phyloP scores from a whole-genome alignment of 306 rosid genomes.

The Alnus glutinosa region DNA sequence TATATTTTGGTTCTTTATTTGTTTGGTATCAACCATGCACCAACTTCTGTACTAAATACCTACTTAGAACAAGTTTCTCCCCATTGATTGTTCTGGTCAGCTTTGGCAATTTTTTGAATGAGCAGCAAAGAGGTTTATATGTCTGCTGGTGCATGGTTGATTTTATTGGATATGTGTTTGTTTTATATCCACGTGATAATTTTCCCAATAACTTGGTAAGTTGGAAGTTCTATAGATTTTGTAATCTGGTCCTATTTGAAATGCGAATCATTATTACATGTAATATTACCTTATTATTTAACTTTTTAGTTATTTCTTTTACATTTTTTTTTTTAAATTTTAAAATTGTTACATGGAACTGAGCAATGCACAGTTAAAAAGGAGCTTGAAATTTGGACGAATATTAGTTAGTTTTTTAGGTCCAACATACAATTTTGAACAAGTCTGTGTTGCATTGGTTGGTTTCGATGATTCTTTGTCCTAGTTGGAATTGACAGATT shows the following conservation, averaged over 20 bases:
- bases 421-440: not conserved
- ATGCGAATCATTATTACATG: not conserved
- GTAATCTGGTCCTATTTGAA: not conserved
- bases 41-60: not conserved
- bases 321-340: no score
- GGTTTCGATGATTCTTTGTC: not conserved
- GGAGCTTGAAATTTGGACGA: not conserved
- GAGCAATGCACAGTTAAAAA: not conserved
- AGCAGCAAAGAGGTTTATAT: not conserved
- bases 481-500: not conserved
- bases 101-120: not conserved
- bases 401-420: not conserved
- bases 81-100: not conserved
- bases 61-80: not conserved
- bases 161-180: not conserved
- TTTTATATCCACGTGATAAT: not conserved
- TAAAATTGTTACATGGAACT: not conserved
- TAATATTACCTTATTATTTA: not conserved
- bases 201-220: not conserved
- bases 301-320: not conserved
- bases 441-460: not conserved
- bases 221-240: not conserved
- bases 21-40: not conserved
- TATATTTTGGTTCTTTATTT: not conserved
- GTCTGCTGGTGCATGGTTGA: not conserved